These are phyloP conservation scores for Cucurbita moschata DNA, from an alignment of 306 rosid species.

Conservation along the genomic window DNA sequence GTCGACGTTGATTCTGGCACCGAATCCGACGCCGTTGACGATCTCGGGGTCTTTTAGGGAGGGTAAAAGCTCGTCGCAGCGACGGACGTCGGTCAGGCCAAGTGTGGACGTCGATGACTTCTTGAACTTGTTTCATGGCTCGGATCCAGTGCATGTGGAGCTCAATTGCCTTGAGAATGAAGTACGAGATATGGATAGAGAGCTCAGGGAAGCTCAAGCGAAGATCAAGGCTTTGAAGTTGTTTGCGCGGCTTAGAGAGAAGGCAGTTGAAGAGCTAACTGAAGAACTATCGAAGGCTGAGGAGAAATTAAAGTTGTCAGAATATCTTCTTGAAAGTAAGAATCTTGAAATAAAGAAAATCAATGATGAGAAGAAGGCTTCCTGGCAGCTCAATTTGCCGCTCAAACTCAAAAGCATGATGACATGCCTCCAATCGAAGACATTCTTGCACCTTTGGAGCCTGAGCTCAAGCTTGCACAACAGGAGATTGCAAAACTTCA, in stretches of 20 bases:
- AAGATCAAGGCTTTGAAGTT: constrained; percentile 89
- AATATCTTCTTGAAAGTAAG: constrained; percentile 89
- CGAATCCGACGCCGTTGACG: constrained; percentile 34
- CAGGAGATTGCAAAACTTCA: constrained; percentile 98
- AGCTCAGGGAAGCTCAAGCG: constrained; percentile 79
- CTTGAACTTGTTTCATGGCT: constrained; percentile 77
- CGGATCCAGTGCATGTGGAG: constrained; percentile 99
- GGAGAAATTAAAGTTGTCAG: constrained; percentile 82
- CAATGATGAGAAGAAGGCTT: constrained; percentile 98
- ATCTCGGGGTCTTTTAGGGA: constrained; percentile 88
- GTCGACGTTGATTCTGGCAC: constrained; percentile 8
- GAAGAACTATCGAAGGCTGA: constrained; percentile 80
- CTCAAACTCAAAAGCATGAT: constrained; percentile 98
- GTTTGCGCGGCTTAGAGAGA: constrained; percentile 83
- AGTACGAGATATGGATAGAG: constrained; percentile 97
- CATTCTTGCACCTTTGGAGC: constrained; percentile 96
- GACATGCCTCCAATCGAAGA: constrained; percentile 99
- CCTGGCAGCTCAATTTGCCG: constrained; percentile 99
- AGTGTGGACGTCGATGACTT: constrained; percentile 93
- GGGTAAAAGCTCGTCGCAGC: constrained; percentile 68
- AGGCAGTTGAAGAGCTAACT: constrained; percentile 98
- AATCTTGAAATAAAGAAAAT: constrained; percentile 98
- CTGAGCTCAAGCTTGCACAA: constrained; percentile 96
- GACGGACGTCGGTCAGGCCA: constrained; percentile 62
- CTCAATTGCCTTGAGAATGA: constrained; percentile 97